Conservation (phyloP, 768 basidiomycete genomes). For the Collybia sordida region DNA sequence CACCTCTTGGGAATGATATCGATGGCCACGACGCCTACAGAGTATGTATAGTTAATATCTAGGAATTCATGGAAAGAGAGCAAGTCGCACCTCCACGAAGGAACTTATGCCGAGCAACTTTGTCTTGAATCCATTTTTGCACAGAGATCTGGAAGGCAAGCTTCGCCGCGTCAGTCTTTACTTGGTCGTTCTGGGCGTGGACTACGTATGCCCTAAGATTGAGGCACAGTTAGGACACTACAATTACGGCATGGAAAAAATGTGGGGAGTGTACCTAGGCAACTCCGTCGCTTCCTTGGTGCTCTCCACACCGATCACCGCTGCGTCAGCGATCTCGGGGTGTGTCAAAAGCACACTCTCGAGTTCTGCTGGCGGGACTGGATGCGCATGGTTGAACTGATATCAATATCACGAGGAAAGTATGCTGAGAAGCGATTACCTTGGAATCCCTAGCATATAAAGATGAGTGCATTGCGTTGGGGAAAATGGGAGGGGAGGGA, state of each 20-base stretch:
- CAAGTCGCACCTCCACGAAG: conserved; percentile 63
- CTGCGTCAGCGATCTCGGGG: conserved; percentile 74
- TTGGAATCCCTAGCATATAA: conserved; percentile 62
- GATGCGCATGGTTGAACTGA: no score
- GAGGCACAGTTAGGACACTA: not conserved
- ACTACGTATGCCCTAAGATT: conserved; percentile 70
- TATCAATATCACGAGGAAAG: no score
- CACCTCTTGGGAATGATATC: conserved; percentile 71
- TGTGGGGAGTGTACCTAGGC: conserved; percentile 51
- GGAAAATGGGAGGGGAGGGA: not conserved
- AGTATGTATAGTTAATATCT: not conserved
- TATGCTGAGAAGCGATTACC: conserved; percentile 33
- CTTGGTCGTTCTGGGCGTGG: conserved; percentile 37
- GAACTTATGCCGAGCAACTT: conserved; percentile 74
- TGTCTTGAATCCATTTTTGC: conserved; percentile 62
- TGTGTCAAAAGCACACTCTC: conserved; percentile 76
- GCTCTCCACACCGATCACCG: conserved; percentile 75
- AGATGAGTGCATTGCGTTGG: conserved; percentile 1
- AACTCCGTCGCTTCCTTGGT: conserved; percentile 76
- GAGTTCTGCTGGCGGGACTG: conserved; percentile 85
- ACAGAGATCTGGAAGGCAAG: conserved; percentile 49
- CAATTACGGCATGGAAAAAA: not conserved
- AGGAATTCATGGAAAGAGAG: no score
- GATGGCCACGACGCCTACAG: conserved; percentile 62
- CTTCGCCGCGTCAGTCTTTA: conserved; percentile 35